Conservation (phyloP, 1,284 basidiomycete species). For the Apiotrichum gamsii region DNA sequence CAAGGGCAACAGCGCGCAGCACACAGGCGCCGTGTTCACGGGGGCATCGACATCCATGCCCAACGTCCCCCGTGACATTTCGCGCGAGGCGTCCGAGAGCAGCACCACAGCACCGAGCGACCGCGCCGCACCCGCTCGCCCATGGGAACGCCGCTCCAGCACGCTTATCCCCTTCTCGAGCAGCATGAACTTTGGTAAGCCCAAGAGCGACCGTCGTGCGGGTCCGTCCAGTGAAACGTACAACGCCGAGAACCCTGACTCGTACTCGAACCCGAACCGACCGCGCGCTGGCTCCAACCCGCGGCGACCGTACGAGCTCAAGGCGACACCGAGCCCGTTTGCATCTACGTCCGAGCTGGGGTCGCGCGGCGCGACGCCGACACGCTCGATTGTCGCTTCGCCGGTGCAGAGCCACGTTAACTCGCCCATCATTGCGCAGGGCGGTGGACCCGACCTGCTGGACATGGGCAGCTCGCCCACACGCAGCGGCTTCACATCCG, state of each 20-base stretch:
- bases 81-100: too few relatives aligned
- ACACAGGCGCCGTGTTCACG: conserved; percentile 2
- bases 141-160: conserved; percentile 18
- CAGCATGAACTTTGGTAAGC: conserved; percentile 6
- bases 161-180: conserved; percentile 32
- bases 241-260: conserved; percentile 25
- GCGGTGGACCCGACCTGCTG: background rate
- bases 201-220: conserved; percentile 10
- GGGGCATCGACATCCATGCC: too few relatives aligned
- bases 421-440: background rate
- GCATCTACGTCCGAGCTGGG: conserved; percentile 11
- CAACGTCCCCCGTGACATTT: too few relatives aligned
- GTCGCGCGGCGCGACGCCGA: conserved; percentile 3
- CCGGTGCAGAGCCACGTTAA: background rate
- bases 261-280: background rate
- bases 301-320: conserved; percentile 12
- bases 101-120: conserved; percentile 4
- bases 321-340: conserved; percentile 20
- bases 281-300: conserved; percentile 20
- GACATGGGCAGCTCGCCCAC: background rate
- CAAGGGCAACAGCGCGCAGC: background rate
- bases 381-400: conserved; percentile 6
- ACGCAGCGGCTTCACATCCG: background rate
- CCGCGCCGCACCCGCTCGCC: conserved; percentile 8
- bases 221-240: conserved; percentile 33